These are phyloP conservation scores for Gryganskiella cystojenkinii DNA, from an alignment of 192 early-diverging fungal genomes.

Conservation along the genomic window DNA sequence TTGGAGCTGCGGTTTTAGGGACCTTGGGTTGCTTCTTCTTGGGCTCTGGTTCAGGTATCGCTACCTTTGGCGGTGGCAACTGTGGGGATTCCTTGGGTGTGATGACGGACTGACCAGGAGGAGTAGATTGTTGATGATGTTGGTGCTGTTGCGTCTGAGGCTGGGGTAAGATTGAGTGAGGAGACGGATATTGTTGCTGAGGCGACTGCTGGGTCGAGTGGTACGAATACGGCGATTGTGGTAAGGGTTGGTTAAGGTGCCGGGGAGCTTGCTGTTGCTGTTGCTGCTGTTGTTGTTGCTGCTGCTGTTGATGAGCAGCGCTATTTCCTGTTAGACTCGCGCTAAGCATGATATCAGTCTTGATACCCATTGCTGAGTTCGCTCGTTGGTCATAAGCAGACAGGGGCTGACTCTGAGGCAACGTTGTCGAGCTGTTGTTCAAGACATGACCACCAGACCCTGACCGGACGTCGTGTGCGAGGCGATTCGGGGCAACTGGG, in stretches of 20 bases:
- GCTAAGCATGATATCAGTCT: conserved; percentile 41
- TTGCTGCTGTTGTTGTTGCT: conserved; percentile 9
- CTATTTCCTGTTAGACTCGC: not conserved
- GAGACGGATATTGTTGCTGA: conserved; percentile 47
- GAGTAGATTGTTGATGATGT: conserved; percentile 42
- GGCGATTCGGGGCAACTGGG: conserved; percentile 20
- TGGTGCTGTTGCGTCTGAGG: conserved; percentile 40
- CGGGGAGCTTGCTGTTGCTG: conserved; percentile 32
- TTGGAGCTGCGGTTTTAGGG: conserved; percentile 28
- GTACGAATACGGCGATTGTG: conserved; percentile 45
- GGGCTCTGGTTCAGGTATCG: conserved; percentile 29
- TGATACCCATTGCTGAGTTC: conserved; percentile 27
- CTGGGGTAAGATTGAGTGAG: conserved; percentile 43
- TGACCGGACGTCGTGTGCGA: conserved; percentile 27
- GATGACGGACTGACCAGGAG: conserved; percentile 38
- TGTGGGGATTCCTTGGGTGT: conserved; percentile 51
- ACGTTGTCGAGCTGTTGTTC: conserved; percentile 30
- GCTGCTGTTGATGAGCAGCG: not conserved
- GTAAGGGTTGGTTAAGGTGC: conserved; percentile 26
- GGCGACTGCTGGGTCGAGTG: conserved; percentile 47
- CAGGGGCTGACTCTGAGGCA: conserved; percentile 41
- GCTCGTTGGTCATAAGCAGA: conserved; percentile 38
- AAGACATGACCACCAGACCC: conserved; percentile 24
- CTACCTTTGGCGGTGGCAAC: conserved; percentile 32
- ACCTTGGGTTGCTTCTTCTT: conserved; percentile 45